Conservation (phyloP, 2,329 filamentous ascomycete species). For the Alternaria ventricosa region DNA sequence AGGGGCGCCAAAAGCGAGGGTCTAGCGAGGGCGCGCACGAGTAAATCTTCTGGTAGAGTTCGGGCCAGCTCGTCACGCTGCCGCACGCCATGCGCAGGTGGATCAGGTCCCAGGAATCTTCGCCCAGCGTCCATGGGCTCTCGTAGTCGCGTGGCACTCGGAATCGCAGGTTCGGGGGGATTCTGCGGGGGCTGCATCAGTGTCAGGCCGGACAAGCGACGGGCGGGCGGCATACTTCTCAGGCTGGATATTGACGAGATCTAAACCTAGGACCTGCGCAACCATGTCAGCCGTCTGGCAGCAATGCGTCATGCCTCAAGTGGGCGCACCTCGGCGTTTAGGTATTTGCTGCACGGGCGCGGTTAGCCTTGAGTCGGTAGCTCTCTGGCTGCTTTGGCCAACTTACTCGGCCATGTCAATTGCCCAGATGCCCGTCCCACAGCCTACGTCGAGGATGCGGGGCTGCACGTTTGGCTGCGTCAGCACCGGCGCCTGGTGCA, state of each 20-base stretch:
- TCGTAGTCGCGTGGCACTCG: conserved; percentile 77
- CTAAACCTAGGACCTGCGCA: conserved; percentile 62
- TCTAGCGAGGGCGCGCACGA: conserved; percentile 55
- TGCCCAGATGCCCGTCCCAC: conserved; percentile 90
- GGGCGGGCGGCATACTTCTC: conserved; percentile 55
- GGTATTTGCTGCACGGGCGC: conserved; percentile 56
- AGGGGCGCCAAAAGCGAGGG: neutral
- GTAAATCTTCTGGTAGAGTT: conserved; percentile 74
- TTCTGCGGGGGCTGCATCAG: conserved; percentile 59
- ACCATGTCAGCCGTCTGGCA: conserved; percentile 33
- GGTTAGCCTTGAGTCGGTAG: conserved; percentile 36
- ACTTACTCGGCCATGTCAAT: conserved; percentile 82
- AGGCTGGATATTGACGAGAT: conserved; percentile 68
- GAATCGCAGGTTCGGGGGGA: conserved; percentile 73
- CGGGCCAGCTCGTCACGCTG: conserved; percentile 76
- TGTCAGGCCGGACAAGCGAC: conserved; percentile 45
- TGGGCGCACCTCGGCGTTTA: conserved; percentile 57
- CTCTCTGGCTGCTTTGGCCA: conserved; percentile 22
- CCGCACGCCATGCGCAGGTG: conserved; percentile 82
- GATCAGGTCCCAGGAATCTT: conserved; percentile 79
- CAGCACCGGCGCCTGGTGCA: conserved; percentile 54
- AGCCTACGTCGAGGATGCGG: conserved; percentile 72
- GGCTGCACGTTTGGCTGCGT: conserved; percentile 41
- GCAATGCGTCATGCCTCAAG: conserved; percentile 14
- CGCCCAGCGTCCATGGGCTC: conserved; percentile 71